phyloP scores from a whole-genome alignment of 2,329 filamentous ascomycete genomes.

The Fusarium sp. region DNA sequence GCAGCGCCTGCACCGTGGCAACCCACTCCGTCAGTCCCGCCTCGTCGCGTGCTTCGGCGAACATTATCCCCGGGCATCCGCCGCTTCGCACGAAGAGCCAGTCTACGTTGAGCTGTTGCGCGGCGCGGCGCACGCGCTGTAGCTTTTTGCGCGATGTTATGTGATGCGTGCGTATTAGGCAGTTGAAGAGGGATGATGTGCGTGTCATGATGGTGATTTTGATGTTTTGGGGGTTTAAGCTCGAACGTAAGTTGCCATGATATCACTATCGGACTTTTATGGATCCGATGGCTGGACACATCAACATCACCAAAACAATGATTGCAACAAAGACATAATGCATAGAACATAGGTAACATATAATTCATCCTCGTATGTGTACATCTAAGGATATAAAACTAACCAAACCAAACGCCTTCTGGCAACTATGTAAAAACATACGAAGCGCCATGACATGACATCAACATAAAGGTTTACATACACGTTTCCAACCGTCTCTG shows the following conservation, averaged over 20 bases:
- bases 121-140: constrained; percentile 70
- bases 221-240: not conserved
- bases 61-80: constrained; percentile 81
- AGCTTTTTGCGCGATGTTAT: constrained; percentile 84
- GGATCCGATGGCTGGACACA: constrained; percentile 14
- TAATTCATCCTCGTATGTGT: constrained; percentile 30
- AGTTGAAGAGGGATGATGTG: constrained; percentile 38
- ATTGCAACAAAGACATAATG: not conserved
- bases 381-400: constrained; percentile 36
- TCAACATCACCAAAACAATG: not conserved
- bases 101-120: constrained; percentile 69
- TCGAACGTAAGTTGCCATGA: not conserved
- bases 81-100: constrained; percentile 74
- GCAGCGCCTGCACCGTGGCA: constrained; percentile 69
- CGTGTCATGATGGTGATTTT: constrained; percentile 34
- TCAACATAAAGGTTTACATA: constrained; percentile 33
- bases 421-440: constrained; percentile 23
- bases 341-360: constrained; percentile 6
- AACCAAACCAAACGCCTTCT: constrained; percentile 40
- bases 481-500: constrained; percentile 33
- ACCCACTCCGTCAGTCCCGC: constrained; percentile 73
- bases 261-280: constrained; percentile 31
- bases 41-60: constrained; percentile 72
- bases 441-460: constrained; percentile 30
- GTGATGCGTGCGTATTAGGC: constrained; percentile 81